Evolutionary conservation across 2,329 filamentous ascomycete genomes (phyloP), one percentile per base, ranked within the genome.

Genomic region (Scortechinia acanthostroma): DNA sequence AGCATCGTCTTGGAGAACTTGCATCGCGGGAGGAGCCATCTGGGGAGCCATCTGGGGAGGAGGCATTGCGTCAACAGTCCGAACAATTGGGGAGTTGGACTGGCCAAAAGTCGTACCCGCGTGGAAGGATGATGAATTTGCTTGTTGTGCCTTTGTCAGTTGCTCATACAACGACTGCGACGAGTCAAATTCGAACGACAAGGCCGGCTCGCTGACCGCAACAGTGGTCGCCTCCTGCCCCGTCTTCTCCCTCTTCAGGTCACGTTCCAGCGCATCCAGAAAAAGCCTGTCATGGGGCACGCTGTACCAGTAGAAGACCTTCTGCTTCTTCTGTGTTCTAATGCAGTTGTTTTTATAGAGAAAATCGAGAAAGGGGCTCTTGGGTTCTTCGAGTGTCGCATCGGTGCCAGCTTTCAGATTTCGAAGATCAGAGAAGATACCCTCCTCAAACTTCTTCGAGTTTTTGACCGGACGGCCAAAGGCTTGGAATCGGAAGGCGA

Each of bases 321-420:
- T 98, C 63, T 98, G 93, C 77, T 98, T 98, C 82, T 98, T 98
- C 68, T 98, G 93, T 28, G 93, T 98, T 55, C 93, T 85, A 56
- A 98, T 98, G 77, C 93, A 98, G 74, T 98, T 98, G 79, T 98
- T 98, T 78, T 98, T 98, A 81, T 98, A 98, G 40, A 98, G 76
- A 65, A 97, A 98, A 68, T 98, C 93, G 50, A 98, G 79, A 70
- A 98, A 98, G 2, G 88, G 85, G 69, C 91, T 97, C 77, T 98
- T 98, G 46, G 93, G 93, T 73, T 98, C 93, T 69, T 98, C 93
- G 49, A 98, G 81, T 35, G 93, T 96, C 43, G 93, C 93, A 73
- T 98, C 93, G 56, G 91, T 97, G 52, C 93, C 93, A 20, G 93
- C 95, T 71, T 98, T 98, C 55, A 98, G 78, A 65, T 98, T 98